Base-by-base conservation (phyloP, 2,329 filamentous ascomycete species). In the Pseudogymnoascus sp. region DNA sequence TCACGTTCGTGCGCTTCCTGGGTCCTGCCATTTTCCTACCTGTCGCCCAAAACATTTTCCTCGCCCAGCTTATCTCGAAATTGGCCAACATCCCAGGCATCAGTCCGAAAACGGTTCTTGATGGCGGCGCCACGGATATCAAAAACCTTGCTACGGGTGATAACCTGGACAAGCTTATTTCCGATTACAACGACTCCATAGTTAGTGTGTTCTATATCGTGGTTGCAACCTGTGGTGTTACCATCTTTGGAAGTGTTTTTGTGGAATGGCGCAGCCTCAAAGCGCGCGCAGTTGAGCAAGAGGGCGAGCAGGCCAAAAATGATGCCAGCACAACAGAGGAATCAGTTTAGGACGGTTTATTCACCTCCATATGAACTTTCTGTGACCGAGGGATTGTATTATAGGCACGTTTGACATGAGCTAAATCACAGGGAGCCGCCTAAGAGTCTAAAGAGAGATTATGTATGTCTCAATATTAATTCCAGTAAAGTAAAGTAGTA, bases 1-100 rank as follows among this genome's bases (percentile, higher is more conserved):
- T 83, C 1, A 78, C 80, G 47, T 88, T 90, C 74, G 85, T 84
- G 75, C 85, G 89, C 70, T 80, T 80, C 1, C 78, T 90, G 4
- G 86, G 86, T 44, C 86, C 86, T 3, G 85, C 87, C 2, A 74
- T 90, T 29, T 83, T 84, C 67, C 81, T 90, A 60, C 81, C 83
- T 6, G 82, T 88, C 14, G 82, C 83, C 0, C 85, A 90, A 72
- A 84, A 86, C 21, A 80, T 89, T 56, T 89, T 90, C 65, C 69
- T 6, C 66, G 1, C 59, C 65, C 4, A 42, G 66, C 1, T 53
- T 66, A 47, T 64, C 37, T 62, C 62, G 24, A 62, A 61, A 53
- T 53, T 64, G 35, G 47, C 8, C 26, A 65, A 62, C n/a, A 56
- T 65, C 19, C 62, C 64, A 3, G 29, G 59, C 14, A 65, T 65